Percentiles rank a stretch among this genome's conserved stretches.
phyloP scores from a whole-genome alignment of 2,329 filamentous ascomycete species.

The Phialophora verrucosa region DNA sequence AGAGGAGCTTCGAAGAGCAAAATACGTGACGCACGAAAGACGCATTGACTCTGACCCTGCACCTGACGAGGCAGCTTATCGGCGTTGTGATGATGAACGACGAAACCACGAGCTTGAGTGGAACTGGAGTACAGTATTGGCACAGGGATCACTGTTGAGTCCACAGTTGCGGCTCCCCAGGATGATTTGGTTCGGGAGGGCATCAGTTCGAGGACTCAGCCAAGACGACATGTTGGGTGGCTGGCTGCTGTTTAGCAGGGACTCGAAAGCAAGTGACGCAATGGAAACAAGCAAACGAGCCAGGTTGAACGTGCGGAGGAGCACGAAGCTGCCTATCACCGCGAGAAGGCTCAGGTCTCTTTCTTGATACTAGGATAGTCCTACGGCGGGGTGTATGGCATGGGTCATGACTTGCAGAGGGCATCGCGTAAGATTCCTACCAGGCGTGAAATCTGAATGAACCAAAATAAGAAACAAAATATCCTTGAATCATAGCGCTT shows the following conservation, averaged over 20 bases:
- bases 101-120: background rate
- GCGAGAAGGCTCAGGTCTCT: background rate
- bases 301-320: background rate
- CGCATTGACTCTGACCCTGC: background rate
- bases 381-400: background rate
- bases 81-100: background rate
- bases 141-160: background rate
- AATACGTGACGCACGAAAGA: background rate
- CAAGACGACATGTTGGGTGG: background rate
- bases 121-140: background rate
- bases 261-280: background rate
- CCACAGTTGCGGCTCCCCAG: background rate
- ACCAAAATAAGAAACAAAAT: background rate
- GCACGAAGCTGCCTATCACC: background rate
- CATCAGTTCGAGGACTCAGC: background rate
- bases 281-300: background rate
- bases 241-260: background rate
- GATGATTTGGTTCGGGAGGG: background rate
- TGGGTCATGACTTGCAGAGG: constrained; percentile 1
- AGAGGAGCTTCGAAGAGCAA: background rate
- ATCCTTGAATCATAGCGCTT: background rate
- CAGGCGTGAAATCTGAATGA: constrained; percentile 1
- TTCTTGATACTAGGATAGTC: constrained; percentile 8
- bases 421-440: background rate
- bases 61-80: background rate